These are phyloP conservation scores for Eremochloa ophiuroides DNA, from an alignment of 176 grass and related monocot genomes.

Conservation along the genomic window DNA sequence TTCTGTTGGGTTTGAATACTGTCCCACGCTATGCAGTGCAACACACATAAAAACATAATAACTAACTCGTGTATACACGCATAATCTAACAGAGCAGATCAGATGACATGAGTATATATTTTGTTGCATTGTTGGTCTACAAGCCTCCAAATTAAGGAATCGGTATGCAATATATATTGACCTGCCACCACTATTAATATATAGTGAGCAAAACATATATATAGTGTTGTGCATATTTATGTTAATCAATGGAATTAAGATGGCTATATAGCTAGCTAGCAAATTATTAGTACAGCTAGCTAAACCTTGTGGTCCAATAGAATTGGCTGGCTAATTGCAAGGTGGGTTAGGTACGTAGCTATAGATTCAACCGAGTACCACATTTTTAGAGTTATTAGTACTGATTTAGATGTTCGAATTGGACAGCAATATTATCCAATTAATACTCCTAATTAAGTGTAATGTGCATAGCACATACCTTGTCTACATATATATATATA, in stretches of 20 bases:
- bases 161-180: no score
- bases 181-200: no score
- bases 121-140: no score
- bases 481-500: constrained; percentile 1
- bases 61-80: no score
- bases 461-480: constrained; percentile 8
- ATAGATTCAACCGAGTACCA: not conserved
- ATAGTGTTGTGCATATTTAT: no score
- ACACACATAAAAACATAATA: no score
- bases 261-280: not conserved
- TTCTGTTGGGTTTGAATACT: no score
- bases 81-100: no score
- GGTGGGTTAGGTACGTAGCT: constrained; percentile 22
- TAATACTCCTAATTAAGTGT: constrained; percentile 18
- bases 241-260: not conserved
- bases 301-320: constrained; percentile 27
- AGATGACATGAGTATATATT: no score
- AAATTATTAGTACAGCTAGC: constrained; percentile 42
- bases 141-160: no score
- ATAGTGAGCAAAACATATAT: no score
- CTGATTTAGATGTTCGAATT: constrained; percentile 19
- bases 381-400: not conserved
- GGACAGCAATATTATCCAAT: constrained; percentile 1
- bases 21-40: no score
- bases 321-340: not conserved